These are phyloP conservation scores for Laguncularia racemosa DNA, from an alignment of 345 rosid genomes.

Conservation along the genomic window DNA sequence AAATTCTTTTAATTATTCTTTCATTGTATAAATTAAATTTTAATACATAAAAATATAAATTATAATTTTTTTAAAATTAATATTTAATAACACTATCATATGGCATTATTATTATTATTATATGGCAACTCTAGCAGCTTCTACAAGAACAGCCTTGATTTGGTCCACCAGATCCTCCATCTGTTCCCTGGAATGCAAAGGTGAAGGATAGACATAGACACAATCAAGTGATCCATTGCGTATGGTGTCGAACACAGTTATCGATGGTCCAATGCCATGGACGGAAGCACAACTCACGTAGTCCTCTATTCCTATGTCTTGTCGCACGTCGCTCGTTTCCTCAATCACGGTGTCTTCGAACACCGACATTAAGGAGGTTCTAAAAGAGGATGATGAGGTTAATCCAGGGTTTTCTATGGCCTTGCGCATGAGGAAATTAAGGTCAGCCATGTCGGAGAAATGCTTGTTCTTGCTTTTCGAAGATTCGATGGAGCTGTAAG, in stretches of 20 bases:
- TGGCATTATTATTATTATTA: too few species aligned
- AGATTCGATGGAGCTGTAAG: conserved; percentile 18
- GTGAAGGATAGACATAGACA: conserved; percentile 39
- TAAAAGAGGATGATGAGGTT: conserved; percentile 31
- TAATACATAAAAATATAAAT: too few species aligned
- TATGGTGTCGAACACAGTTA: conserved; percentile 36
- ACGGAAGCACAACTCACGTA: conserved; percentile 42
- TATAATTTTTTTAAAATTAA: too few species aligned
- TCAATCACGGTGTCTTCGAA: conserved; percentile 41
- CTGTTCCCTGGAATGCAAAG: conserved; percentile 46
- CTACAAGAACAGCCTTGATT: conserved; percentile 33
- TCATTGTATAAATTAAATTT: too few species aligned
- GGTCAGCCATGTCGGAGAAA: conserved; percentile 45
- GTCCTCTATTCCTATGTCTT: conserved; percentile 29
- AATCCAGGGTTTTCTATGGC: conserved; percentile 44
- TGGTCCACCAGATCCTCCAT: conserved; percentile 24
- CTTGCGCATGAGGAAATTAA: conserved; percentile 45
- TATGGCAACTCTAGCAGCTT: conserved; percentile 1
- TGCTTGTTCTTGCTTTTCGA: conserved; percentile 30
- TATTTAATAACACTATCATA: too few species aligned
- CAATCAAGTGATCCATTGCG: conserved; percentile 35
- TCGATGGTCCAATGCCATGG: conserved; percentile 45
- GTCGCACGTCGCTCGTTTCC: conserved; percentile 12
- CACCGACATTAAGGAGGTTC: conserved; percentile 36
- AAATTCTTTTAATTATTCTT: too few species aligned